phyloP scores from a whole-genome alignment of 2,329 filamentous ascomycete species.

The Fusarium sp. region DNA sequence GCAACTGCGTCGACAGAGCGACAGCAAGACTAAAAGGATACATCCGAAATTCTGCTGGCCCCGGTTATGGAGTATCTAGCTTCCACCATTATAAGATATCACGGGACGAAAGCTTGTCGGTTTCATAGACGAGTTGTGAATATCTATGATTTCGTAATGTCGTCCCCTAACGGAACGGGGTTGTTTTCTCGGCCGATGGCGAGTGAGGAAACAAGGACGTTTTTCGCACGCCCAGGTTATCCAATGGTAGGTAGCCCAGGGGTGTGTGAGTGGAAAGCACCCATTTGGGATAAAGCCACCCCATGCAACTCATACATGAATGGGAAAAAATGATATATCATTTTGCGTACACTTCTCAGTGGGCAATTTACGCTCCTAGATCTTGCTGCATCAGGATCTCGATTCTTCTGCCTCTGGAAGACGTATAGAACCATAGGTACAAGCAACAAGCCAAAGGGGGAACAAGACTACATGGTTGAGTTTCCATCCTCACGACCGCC shows the following conservation, averaged over 20 bases:
- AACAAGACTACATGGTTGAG: slow-evolving; percentile 9
- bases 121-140: slow-evolving; percentile 35
- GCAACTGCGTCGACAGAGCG: neutral
- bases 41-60: slow-evolving; percentile 16
- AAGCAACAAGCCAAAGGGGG: slow-evolving; percentile 11
- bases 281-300: slow-evolving; percentile 42
- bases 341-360: slow-evolving; percentile 25
- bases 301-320: slow-evolving; percentile 10
- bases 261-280: slow-evolving; percentile 6
- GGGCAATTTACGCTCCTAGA: slow-evolving; percentile 41
- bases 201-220: slow-evolving; percentile 45
- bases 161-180: slow-evolving; percentile 39
- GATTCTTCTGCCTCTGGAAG: slow-evolving; percentile 38
- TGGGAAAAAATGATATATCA: slow-evolving; percentile 44
- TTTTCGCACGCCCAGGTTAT: neutral
- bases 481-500: slow-evolving; percentile 3
- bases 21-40: slow-evolving; percentile 18
- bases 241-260: neutral
- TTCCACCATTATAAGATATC: slow-evolving; percentile 40
- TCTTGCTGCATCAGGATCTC: slow-evolving; percentile 44
- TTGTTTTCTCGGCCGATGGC: slow-evolving; percentile 47
- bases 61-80: slow-evolving; percentile 35
- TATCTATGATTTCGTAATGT: slow-evolving; percentile 39
- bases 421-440: slow-evolving; percentile 12
- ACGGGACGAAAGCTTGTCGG: slow-evolving; percentile 33